Evolutionary conservation across 2,329 filamentous ascomycete species (phyloP).

Genomic region (Botrytis galanthina): DNA sequence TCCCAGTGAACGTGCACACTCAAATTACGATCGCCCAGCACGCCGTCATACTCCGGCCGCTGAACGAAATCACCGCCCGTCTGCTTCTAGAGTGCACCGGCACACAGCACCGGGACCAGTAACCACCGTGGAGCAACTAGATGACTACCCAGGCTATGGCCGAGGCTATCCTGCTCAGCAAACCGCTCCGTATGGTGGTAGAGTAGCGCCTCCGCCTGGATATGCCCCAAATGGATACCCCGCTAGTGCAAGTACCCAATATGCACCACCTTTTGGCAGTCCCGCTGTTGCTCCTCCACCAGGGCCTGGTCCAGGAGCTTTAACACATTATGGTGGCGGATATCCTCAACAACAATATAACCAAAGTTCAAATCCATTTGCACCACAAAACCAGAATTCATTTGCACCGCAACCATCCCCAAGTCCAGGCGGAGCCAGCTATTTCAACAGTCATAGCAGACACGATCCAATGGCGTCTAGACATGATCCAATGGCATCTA

Average conservation of each 20-base stretch:
- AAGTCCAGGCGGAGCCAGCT: conserved; percentile 35
- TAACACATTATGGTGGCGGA: conserved; percentile 36
- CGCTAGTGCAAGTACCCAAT: conserved; percentile 23
- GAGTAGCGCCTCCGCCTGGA: conserved; percentile 31
- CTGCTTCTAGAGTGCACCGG: conserved; percentile 44
- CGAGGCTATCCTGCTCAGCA: conserved; percentile 39
- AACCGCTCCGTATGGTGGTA: conserved; percentile 30
- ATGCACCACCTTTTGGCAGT: conserved; percentile 35
- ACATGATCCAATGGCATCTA: conserved; percentile 40
- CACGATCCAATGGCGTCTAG: conserved; percentile 42
- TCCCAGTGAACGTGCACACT: conserved; percentile 38
- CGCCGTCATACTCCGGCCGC: conserved; percentile 38
- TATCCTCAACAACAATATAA: conserved; percentile 28
- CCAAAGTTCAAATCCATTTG: conserved; percentile 20
- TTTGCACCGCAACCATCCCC: conserved; percentile 36
- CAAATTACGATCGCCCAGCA: conserved; percentile 35
- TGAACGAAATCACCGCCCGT: conserved; percentile 39
- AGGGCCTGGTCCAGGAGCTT: conserved; percentile 31
- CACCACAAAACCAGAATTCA: conserved; percentile 28
- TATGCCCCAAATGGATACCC: conserved; percentile 37
- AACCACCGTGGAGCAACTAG: conserved; percentile 62
- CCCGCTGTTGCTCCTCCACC: conserved; percentile 1
- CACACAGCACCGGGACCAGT: conserved; percentile 50
- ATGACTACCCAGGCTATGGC: conserved; percentile 57
- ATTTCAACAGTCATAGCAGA: conserved; percentile 31